Base-by-base conservation (phyloP, 768 basidiomycete genomes). In the Coprinopsis marcescibilis region DNA sequence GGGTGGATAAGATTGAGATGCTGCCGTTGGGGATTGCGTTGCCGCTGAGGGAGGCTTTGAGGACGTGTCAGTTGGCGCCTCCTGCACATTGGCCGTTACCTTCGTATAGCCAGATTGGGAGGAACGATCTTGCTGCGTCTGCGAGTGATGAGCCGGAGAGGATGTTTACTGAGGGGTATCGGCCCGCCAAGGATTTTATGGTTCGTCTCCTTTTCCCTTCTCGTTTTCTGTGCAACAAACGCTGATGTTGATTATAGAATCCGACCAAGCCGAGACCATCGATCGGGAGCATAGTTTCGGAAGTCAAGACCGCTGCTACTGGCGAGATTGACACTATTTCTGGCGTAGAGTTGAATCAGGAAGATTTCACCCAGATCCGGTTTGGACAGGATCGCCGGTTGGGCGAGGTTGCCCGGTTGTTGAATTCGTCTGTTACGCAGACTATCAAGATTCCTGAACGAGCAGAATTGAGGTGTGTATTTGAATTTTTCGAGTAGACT, bases 321-420 rank as follows among this genome's bases (percentile, higher is more conserved):
- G 81, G 78, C 33, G 81, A 85, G 54, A 60, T 77, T 1, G 75
- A 79, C 43, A 66, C 71, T 3, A 72, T 80, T 12, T 76, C 85
- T 4, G 87, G 87, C 0, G 83, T 87, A 7, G 87, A 89, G 46
- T 65, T 89, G 3, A 79, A 81, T 41, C 63, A 82, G 29, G 77
- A 83, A 38, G 82, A 85, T 40, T 85, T 88, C 65, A 79, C 87
- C 0, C 80, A 81, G 43, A 85, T 93, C 40, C 80, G 95, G 3
- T 97, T 97, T 57, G 88, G 88, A 5, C 81, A 89, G 52, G 96
- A 99, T 65, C 77, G 86, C 15, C 76, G 95, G 29, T 61, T 99
- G 25, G 88, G 93, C 36, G 96, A 99, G 60, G 92, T 95, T 3
- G 84, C 85, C 11, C 77, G 91, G 1, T 88, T 98, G 78, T 64